Evolutionary conservation across 768 basidiomycete genomes (phyloP).

Genomic region (Suillus luteus): DNA sequence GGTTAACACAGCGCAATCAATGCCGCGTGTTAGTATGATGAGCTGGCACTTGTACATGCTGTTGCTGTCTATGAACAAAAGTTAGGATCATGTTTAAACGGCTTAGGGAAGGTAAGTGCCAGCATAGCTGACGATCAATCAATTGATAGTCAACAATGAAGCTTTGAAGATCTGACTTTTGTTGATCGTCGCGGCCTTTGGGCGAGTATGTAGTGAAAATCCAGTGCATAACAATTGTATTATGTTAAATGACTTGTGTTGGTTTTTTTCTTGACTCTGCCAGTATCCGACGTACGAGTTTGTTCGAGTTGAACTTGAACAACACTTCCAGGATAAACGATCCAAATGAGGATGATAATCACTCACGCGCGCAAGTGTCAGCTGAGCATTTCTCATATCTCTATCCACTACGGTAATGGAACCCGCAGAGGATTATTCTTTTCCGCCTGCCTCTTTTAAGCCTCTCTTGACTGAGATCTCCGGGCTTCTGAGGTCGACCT

Average conservation of each 20-base stretch:
- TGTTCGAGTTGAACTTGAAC: no score
- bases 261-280: no score
- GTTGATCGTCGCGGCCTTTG: no score
- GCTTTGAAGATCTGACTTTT: no score
- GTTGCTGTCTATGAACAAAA: background rate
- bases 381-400: background rate
- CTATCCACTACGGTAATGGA: slow-evolving; percentile 4
- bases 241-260: no score
- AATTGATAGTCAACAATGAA: no score
- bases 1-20: background rate
- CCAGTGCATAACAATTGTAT: no score
- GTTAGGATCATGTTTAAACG: background rate
- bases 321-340: no score
- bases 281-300: no score
- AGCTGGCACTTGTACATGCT: background rate
- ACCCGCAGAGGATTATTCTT: slow-evolving; percentile 8
- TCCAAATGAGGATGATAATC: background rate
- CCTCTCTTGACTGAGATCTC: slow-evolving; percentile 20
- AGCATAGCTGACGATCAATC: no score
- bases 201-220: no score
- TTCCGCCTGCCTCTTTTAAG: slow-evolving; percentile 22
- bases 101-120: no score
- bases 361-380: background rate
- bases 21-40: background rate
- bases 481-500: slow-evolving; percentile 14